phyloP scores from a whole-genome alignment of 1,284 basidiomycete species.

The Papiliotrema flavescens region DNA sequence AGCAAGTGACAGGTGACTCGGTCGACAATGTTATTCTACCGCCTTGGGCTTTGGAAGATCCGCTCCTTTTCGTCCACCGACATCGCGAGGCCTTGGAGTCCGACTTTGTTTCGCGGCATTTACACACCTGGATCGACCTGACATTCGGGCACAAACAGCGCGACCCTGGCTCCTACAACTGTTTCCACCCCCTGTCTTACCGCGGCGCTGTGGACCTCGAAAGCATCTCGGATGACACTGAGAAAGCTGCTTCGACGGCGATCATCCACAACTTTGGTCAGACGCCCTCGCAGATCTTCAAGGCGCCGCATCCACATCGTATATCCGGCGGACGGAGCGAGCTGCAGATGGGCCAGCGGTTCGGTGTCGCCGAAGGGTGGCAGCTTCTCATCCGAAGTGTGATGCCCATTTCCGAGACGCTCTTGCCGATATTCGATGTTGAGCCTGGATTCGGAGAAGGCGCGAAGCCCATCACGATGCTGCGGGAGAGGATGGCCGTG shows the following conservation, averaged over 20 bases:
- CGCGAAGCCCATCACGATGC: slow-evolving; percentile 24
- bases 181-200: slow-evolving; percentile 92
- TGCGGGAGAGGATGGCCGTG: slow-evolving; percentile 25
- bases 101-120: slow-evolving; percentile 76
- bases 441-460: slow-evolving; percentile 16
- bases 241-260: slow-evolving; percentile 86
- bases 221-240: slow-evolving; percentile 74
- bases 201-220: slow-evolving; percentile 89
- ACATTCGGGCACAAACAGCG: slow-evolving; percentile 76
- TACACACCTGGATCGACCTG: slow-evolving; percentile 90
- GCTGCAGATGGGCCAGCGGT: slow-evolving; percentile 64
- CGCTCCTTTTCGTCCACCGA: slow-evolving; percentile 74
- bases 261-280: slow-evolving; percentile 96
- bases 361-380: slow-evolving; percentile 70
- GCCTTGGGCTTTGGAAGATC: slow-evolving; percentile 83
- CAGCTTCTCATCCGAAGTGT: slow-evolving; percentile 44
- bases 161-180: slow-evolving; percentile 74
- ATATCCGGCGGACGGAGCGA: slow-evolving; percentile 65
- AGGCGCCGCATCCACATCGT: slow-evolving; percentile 70
- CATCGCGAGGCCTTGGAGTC: slow-evolving; percentile 88
- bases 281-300: slow-evolving; percentile 85
- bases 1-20: slow-evolving; percentile 72
- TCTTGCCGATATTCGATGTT: slow-evolving; percentile 59
- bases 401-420: slow-evolving; percentile 49
- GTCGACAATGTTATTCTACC: slow-evolving; percentile 88